Evolutionary conservation across 768 basidiomycete genomes (phyloP).

Genomic region (Trametes elegans): DNA sequence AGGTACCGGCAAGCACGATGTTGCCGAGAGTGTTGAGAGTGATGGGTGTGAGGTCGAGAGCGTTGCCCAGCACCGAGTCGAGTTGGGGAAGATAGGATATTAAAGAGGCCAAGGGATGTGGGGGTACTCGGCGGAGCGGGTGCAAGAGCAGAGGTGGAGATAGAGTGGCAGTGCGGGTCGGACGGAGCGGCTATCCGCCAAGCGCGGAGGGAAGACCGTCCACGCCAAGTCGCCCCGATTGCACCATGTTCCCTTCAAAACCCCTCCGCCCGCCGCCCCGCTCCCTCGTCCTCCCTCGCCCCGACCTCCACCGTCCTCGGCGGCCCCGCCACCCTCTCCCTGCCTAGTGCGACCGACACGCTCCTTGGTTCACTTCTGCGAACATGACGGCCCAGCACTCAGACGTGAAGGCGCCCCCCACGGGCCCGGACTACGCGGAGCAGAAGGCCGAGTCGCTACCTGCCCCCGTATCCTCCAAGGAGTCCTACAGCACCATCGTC

Average conservation of each 20-base stretch:
- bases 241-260: conserved; percentile 10
- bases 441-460: conserved; percentile 19
- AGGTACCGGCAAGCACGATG: too few relatives aligned
- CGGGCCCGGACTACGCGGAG: conserved; percentile 19
- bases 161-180: conserved; percentile 15
- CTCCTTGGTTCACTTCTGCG: not conserved
- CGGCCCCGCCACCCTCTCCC: not conserved
- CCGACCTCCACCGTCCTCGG: not conserved
- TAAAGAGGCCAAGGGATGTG: conserved; percentile 1
- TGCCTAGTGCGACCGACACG: not conserved
- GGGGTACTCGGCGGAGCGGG: not conserved
- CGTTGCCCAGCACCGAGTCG: too few relatives aligned
- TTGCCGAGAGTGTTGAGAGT: too few relatives aligned
- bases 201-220: not conserved
- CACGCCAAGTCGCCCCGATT: conserved; percentile 15
- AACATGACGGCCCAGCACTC: conserved; percentile 4
- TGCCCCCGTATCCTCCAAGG: conserved; percentile 12
- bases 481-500: conserved; percentile 16
- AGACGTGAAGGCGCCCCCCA: conserved; percentile 5
- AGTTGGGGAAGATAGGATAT: not conserved
- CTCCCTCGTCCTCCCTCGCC: conserved; percentile 1
- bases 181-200: conserved; percentile 7
- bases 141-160: conserved; percentile 1
- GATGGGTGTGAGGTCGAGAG: too few relatives aligned
- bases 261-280: not conserved